A percentile compares a stretch with the other conserved stretches of the same genome.
These are phyloP conservation scores for Saturnispora sanitii DNA, from an alignment of 805 yeast genomes.

Conservation along the genomic window DNA sequence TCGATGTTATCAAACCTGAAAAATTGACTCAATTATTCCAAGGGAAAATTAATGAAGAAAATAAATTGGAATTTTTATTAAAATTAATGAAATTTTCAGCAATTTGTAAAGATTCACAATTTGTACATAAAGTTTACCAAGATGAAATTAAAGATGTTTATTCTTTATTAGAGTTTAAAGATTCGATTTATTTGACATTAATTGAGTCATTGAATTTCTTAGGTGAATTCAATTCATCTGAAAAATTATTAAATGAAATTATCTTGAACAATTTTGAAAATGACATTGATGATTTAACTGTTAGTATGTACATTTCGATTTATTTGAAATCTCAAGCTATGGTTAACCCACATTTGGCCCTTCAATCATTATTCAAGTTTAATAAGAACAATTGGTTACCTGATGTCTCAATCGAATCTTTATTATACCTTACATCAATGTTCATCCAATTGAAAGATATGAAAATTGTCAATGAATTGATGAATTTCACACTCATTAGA, in stretches of 20 bases:
- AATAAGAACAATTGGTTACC: conserved; percentile 27
- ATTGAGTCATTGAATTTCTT: conserved; percentile 44
- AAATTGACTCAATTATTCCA: conserved; percentile 15
- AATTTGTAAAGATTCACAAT: conserved; percentile 28
- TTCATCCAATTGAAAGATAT: conserved; percentile 18
- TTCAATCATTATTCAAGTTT: conserved; percentile 20
- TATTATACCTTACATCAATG: conserved; percentile 20
- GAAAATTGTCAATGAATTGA: conserved; percentile 20
- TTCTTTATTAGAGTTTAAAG: conserved; percentile 24
- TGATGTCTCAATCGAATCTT: conserved; percentile 22
- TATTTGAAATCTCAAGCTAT: conserved; percentile 23
- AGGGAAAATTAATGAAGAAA: conserved; percentile 9
- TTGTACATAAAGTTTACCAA: conserved; percentile 31
- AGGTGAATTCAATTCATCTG: conserved; percentile 40
- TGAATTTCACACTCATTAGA: conserved; percentile 26
- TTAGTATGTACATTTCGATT: conserved; percentile 20
- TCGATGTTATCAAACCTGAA: conserved; percentile 12
- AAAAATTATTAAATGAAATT: conserved; percentile 47
- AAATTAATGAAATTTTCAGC: conserved; percentile 32
- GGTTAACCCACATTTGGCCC: conserved; percentile 20
- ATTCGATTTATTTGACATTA: conserved; percentile 39
- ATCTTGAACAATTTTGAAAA: conserved; percentile 23
- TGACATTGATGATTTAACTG: conserved; percentile 10
- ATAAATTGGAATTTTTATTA: conserved; percentile 26
- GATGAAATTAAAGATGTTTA: conserved; percentile 1